Conservation (phyloP, 2,329 filamentous ascomycete genomes). For the Acrocalymma vagum region DNA sequence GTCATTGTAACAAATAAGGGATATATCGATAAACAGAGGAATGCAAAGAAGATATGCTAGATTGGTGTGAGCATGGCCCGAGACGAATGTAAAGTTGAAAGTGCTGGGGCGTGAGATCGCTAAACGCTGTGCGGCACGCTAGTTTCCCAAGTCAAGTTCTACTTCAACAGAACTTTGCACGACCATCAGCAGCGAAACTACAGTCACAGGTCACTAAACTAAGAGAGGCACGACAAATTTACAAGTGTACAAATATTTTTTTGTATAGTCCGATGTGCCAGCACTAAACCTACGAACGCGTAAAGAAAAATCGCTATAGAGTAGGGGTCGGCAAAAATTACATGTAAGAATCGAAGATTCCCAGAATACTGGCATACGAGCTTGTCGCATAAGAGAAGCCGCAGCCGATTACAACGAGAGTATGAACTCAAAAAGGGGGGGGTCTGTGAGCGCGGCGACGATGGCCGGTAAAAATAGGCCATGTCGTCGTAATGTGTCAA, state of each 20-base stretch:
- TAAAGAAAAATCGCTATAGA: slow-evolving; percentile 27
- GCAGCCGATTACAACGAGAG: slow-evolving; percentile 49
- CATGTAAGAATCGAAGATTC: slow-evolving; percentile 41
- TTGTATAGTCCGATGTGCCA: slow-evolving; percentile 39
- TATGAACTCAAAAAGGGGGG: slow-evolving; percentile 41
- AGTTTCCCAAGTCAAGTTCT: too few species aligned
- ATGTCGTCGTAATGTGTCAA: slow-evolving; percentile 40
- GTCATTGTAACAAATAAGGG: slow-evolving; percentile 5
- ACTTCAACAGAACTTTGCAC: too few species aligned
- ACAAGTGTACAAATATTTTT: slow-evolving; percentile 19
- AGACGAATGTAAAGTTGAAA: too few species aligned
- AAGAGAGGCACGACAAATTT: slow-evolving; percentile 7
- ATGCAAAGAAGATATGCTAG: slow-evolving; percentile 7
- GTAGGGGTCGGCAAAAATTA: slow-evolving; percentile 31
- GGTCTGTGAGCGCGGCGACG: slow-evolving; percentile 34
- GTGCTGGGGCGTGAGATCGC: too few species aligned
- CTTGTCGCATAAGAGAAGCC: too few species aligned
- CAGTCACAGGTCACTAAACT: slow-evolving; percentile 3
- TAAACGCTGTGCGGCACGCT: too few species aligned
- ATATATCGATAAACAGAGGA: slow-evolving; percentile 3
- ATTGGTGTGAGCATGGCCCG: too few species aligned
- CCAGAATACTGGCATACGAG: slow-evolving; percentile 35
- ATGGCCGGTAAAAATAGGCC: slow-evolving; percentile 36
- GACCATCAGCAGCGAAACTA: too few species aligned
- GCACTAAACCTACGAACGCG: slow-evolving; percentile 40